Base-by-base conservation (phyloP, 306 rosid species). In the Ochetophila trinervis region DNA sequence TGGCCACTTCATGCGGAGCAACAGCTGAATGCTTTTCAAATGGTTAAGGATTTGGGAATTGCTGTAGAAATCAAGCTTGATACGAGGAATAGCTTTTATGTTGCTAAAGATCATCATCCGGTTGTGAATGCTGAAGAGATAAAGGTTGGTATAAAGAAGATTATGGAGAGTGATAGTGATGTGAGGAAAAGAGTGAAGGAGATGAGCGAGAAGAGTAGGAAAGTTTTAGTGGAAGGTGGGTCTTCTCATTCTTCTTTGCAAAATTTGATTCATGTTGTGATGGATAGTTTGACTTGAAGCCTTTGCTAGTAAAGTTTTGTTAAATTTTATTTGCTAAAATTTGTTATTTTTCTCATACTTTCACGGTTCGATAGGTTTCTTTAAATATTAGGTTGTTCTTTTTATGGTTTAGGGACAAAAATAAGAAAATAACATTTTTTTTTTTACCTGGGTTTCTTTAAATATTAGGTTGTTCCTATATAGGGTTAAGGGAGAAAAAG, bases 1-100 rank as follows among this genome's bases (percentile, higher is more conserved):
- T 76, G 81, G 73, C 81, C 81, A 3, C 1, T 71, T 9, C 71
- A 44, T 1, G 73, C 77, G 0, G 77, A 76, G 61, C 77, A 76
- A 60, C 65, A 60, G 4, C 0, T 35, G 1, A 77, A 71, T 24
- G 69, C 77, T 0, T 77, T 77, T 19, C 32, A 59, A 6, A 6
- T 77, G 23, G 73, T 60, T 27, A 27, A 8, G 53, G 77, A 77
- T 2, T 17, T 70, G 53, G 60, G 47, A 22, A 9, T 70, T 36
- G 73, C 76, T 0, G 77, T 60, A 45, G 76, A 65, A 45, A 36
- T 71, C 5, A 50, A 54, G 8, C 14, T 65, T 12, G 65, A 60
- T 5, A 65, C 60, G 8, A 10, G 50, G 9, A 67, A 6, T 0
- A 49, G 12, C 0, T 5, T 24, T 32, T 1, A 4, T 47, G 17